phyloP scores from a whole-genome alignment of 768 basidiomycete species.

The Galerina marginata region DNA sequence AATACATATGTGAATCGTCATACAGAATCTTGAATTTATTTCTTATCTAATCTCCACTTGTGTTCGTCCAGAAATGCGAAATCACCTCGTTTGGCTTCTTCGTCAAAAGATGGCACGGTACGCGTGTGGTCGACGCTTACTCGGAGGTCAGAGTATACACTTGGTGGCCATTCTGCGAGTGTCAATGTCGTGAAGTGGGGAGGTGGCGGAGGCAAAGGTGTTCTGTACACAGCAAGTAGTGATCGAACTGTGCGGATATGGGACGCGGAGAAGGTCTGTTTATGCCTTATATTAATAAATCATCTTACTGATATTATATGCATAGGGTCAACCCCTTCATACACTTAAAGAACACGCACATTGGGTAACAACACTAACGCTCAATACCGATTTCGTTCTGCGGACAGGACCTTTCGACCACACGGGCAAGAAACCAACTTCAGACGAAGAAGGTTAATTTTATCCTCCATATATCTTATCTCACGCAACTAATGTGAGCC shows the following conservation, averaged over 20 bases:
- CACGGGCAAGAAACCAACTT: slow-evolving; percentile 74
- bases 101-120: slow-evolving; percentile 95
- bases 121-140: slow-evolving; percentile 88
- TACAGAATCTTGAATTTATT: too few relatives aligned
- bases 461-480: background rate
- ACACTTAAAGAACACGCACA: slow-evolving; percentile 95
- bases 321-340: slow-evolving; percentile 81
- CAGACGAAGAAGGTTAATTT: slow-evolving; percentile 79
- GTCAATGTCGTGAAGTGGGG: slow-evolving; percentile 98
- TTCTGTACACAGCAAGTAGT: slow-evolving; percentile 93
- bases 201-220: slow-evolving; percentile 76
- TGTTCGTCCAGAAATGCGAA: slow-evolving; percentile 64
- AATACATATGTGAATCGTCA: slow-evolving; percentile 74
- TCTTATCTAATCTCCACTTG: background rate
- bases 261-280: slow-evolving; percentile 76
- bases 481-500: background rate
- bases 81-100: slow-evolving; percentile 87
- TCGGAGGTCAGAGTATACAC: slow-evolving; percentile 76
- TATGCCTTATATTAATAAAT: background rate
- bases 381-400: slow-evolving; percentile 94
- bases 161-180: slow-evolving; percentile 92
- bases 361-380: slow-evolving; percentile 96
- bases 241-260: slow-evolving; percentile 95
- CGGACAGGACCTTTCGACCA: slow-evolving; percentile 97
- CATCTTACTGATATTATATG: slow-evolving; percentile 3